These are phyloP conservation scores for Pseudotsuga menziesii DNA, from an alignment of 75 land plant species.

Conservation along the genomic window DNA sequence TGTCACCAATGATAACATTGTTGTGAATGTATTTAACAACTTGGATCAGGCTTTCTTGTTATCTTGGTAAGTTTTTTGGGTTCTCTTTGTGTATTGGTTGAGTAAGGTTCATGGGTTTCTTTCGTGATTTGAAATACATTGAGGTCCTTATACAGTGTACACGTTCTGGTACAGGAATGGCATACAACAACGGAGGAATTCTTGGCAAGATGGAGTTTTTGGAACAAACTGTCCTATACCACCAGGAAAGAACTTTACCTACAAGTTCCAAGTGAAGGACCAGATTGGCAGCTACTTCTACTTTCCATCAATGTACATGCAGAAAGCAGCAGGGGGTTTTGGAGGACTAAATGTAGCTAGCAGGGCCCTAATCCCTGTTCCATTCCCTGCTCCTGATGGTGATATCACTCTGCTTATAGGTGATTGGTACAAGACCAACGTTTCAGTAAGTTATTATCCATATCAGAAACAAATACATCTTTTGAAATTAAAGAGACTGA, in stretches of 20 bases:
- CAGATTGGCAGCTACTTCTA: conserved; percentile 45
- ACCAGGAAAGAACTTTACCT: conserved; percentile 27
- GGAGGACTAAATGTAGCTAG: conserved; percentile 65
- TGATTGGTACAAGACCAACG: conserved; percentile 78
- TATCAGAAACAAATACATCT: neutral
- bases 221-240: conserved; percentile 38
- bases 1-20: conserved; percentile 73
- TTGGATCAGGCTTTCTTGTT: conserved; percentile 21
- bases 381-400: conserved; percentile 66
- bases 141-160: neutral
- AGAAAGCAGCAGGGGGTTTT: conserved; percentile 83
- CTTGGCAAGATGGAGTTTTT: conserved; percentile 26
- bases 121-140: neutral
- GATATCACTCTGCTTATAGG: conserved; percentile 74
- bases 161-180: conserved; percentile 29
- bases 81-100: neutral
- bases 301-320: conserved; percentile 64
- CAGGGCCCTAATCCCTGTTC: conserved; percentile 67
- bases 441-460: conserved; percentile 27
- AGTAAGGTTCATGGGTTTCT: neutral
- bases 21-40: conserved; percentile 69
- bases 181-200: conserved; percentile 20
- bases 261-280: conserved; percentile 29
- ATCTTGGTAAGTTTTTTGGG: neutral
- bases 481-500: neutral